Percentiles rank a stretch among this genome's conserved stretches.
These are phyloP conservation scores for Cenchrus purpureus DNA, from an alignment of 176 grass and related monocot genomes.

Conservation along the genomic window DNA sequence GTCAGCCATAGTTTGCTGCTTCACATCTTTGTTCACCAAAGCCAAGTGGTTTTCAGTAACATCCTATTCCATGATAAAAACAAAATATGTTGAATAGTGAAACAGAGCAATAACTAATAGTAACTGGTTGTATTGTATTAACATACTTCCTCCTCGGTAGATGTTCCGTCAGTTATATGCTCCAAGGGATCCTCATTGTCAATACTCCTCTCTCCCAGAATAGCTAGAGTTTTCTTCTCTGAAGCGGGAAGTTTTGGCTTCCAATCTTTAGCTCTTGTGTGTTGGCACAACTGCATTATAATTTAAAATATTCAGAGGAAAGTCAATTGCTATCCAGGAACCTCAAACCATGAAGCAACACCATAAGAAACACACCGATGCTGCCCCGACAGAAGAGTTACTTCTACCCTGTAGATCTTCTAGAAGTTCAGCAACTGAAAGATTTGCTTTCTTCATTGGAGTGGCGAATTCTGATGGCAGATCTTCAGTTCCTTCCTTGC, in stretches of 20 bases:
- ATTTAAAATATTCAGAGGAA: constrained; percentile 34
- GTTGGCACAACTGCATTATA: constrained; percentile 41
- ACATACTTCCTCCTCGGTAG: constrained; percentile 80
- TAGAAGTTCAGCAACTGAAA: constrained; percentile 86
- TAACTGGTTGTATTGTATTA: constrained; percentile 28
- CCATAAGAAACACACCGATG: constrained; percentile 56
- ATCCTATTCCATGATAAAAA: constrained; percentile 59
- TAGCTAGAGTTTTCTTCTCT: constrained; percentile 50
- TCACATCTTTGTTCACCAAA: constrained; percentile 58
- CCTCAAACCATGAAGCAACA: constrained; percentile 32
- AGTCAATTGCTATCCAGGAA: constrained; percentile 33
- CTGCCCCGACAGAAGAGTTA: constrained; percentile 42
- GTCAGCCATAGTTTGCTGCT: constrained; percentile 77
- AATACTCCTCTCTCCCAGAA: constrained; percentile 64
- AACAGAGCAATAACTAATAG: constrained; percentile 10
- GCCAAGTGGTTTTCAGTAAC: constrained; percentile 51
- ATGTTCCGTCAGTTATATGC: constrained; percentile 63
- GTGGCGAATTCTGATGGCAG: constrained; percentile 37
- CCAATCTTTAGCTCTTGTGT: constrained; percentile 39
- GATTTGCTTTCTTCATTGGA: constrained; percentile 49
- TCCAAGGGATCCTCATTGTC: constrained; percentile 68
- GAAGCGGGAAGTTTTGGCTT: constrained; percentile 41
- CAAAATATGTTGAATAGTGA: constrained; percentile 30
- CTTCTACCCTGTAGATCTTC: constrained; percentile 78
- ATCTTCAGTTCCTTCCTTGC: constrained; percentile 55